Conservation (phyloP, 164 flowering plant species). For the Kingdonia uniflora region DNA sequence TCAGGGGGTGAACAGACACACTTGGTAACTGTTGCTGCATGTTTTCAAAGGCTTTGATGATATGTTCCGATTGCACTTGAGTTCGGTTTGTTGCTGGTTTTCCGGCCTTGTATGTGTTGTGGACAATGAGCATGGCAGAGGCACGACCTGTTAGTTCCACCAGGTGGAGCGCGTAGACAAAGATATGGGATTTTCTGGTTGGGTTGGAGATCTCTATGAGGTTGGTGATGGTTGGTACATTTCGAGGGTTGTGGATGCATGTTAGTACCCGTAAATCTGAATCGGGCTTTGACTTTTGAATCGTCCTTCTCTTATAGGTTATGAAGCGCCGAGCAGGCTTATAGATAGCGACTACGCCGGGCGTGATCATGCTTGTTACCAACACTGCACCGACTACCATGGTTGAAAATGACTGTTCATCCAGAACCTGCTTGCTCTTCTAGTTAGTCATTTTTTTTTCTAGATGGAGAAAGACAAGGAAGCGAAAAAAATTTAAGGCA, state of each 20-base stretch:
- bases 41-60: slow-evolving; percentile 14
- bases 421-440: slow-evolving; percentile 9
- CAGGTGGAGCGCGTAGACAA: slow-evolving; percentile 11
- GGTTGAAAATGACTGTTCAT: slow-evolving; percentile 10
- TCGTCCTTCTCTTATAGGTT: not conserved
- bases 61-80: slow-evolving; percentile 8
- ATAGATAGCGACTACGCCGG: not conserved
- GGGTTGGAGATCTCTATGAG: slow-evolving; percentile 11
- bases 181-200: slow-evolving; percentile 8
- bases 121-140: slow-evolving; percentile 12
- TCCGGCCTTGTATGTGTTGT: slow-evolving; percentile 6
- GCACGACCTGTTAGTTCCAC: slow-evolving; percentile 15
- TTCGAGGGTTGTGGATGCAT: slow-evolving; percentile 11
- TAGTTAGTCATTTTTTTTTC: too few relatives aligned
- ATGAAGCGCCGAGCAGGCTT: not conserved
- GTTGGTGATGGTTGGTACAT: slow-evolving; percentile 15
- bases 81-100: not conserved
- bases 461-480: too few relatives aligned
- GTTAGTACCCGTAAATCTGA: slow-evolving; percentile 6
- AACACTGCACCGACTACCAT: slow-evolving; percentile 3
- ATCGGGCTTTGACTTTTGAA: not conserved
- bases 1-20: slow-evolving; percentile 11
- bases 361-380: slow-evolving; percentile 1
- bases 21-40: slow-evolving; percentile 2
- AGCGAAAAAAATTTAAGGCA: not conserved